A percentile compares a stretch with the other conserved stretches of the same genome.
Conservation (phyloP, 1,284 basidiomycete genomes). For the Ganoderma sp. region DNA sequence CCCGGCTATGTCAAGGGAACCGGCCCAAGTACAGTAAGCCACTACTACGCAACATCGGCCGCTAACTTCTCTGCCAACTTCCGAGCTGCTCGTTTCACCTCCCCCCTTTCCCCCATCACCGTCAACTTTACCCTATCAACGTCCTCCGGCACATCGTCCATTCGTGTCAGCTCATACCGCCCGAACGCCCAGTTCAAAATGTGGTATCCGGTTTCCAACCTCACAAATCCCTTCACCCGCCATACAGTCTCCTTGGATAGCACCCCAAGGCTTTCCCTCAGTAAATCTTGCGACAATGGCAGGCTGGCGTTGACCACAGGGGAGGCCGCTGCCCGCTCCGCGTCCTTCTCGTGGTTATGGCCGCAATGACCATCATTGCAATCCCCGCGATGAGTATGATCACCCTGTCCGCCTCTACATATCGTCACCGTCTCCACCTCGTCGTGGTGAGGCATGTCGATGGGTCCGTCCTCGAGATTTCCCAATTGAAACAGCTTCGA, state of each 20-base stretch:
- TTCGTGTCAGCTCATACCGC: slow-evolving; percentile 69
- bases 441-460: slow-evolving; percentile 61
- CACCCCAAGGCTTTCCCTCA: slow-evolving; percentile 53
- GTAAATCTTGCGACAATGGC: slow-evolving; percentile 37
- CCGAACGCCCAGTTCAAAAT: slow-evolving; percentile 94
- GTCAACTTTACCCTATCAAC: slow-evolving; percentile 63
- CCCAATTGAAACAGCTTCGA: slow-evolving; percentile 69
- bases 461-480: slow-evolving; percentile 38
- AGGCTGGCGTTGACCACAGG: slow-evolving; percentile 7
- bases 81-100: slow-evolving; percentile 65
- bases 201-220: slow-evolving; percentile 52
- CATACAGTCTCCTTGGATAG: slow-evolving; percentile 75
- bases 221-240: slow-evolving; percentile 84
- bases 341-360: slow-evolving; percentile 24
- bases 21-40: neutral
- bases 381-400: slow-evolving; percentile 11
- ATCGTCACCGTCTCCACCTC: slow-evolving; percentile 84
- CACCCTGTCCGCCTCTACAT: slow-evolving; percentile 50
- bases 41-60: slow-evolving; percentile 36
- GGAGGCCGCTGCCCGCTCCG: neutral
- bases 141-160: slow-evolving; percentile 41
- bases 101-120: slow-evolving; percentile 87
- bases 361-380: slow-evolving; percentile 15
- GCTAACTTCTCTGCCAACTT: slow-evolving; percentile 62
- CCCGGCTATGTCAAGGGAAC: too few species aligned